Evolutionary conservation across 495 filamentous ascomycete genomes (phyloP).

Genomic region (Talaromyces nanjingensis): DNA sequence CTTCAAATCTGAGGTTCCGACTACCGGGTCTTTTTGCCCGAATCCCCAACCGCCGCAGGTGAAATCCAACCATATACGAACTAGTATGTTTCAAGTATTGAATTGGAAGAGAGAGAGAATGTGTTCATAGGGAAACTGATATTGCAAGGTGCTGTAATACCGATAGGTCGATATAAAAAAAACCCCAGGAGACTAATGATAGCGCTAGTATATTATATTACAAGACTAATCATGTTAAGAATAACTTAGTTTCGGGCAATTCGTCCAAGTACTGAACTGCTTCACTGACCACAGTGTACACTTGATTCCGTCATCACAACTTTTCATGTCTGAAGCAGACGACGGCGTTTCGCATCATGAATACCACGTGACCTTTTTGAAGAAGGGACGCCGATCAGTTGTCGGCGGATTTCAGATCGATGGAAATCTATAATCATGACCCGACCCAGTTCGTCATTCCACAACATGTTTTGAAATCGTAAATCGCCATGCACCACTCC

Average conservation of each 20-base stretch:
- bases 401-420: conserved; percentile 12
- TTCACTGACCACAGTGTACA: background rate
- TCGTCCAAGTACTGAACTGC: background rate
- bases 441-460: conserved; percentile 21
- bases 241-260: background rate
- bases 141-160: too few species aligned
- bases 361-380: background rate
- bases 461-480: conserved; percentile 23
- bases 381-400: background rate
- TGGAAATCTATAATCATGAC: conserved; percentile 29
- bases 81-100: too few species aligned
- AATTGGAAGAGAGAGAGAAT: too few species aligned
- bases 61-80: too few species aligned
- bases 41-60: too few species aligned
- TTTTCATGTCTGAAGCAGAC: background rate
- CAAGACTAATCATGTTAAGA: too few species aligned
- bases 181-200: too few species aligned
- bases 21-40: background rate
- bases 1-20: background rate
- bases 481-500: conserved; percentile 20
- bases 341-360: background rate
- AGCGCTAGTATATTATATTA: too few species aligned
- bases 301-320: background rate
- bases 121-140: too few species aligned
- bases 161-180: too few species aligned